These are phyloP conservation scores for Moesziomyces parantarcticus DNA, from an alignment of 1,284 basidiomycete species.

Conservation along the genomic window DNA sequence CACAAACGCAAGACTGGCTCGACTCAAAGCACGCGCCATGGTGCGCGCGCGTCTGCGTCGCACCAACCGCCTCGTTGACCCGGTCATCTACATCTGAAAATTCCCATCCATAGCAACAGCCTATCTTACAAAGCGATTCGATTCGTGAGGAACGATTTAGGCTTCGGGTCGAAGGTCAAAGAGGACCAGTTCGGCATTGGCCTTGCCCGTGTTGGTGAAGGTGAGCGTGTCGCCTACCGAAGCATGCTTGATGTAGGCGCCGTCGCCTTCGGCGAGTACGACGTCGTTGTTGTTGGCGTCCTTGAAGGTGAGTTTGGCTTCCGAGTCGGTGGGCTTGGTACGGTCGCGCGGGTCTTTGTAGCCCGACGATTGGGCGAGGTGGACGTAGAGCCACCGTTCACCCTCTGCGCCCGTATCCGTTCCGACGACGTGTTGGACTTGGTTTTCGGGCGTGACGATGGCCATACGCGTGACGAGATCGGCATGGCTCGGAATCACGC, in stretches of 20 bases:
- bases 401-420: conserved; percentile 28
- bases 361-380: conserved; percentile 50
- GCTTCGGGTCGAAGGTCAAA: conserved; percentile 28
- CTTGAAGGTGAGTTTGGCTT: conserved; percentile 71
- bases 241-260: conserved; percentile 46
- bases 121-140: no score
- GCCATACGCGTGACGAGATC: conserved; percentile 44
- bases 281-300: conserved; percentile 69
- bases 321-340: conserved; percentile 56
- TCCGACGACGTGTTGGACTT: conserved; percentile 47
- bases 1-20: neutral
- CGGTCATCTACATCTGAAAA: conserved; percentile 35
- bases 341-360: conserved; percentile 65
- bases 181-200: conserved; percentile 44
- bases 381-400: conserved; percentile 56
- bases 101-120: neutral
- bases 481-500: conserved; percentile 48
- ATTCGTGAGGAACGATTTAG: no score
- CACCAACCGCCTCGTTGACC: conserved; percentile 38
- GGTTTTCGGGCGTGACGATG: conserved; percentile 34
- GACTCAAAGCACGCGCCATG: conserved; percentile 13
- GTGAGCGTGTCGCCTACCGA: conserved; percentile 27
- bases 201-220: conserved; percentile 21
- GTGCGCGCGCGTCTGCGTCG: conserved; percentile 18
- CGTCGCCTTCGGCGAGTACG: conserved; percentile 66